Conservation (phyloP, 768 basidiomycete genomes). For the Xerocomellus chrysenteron region DNA sequence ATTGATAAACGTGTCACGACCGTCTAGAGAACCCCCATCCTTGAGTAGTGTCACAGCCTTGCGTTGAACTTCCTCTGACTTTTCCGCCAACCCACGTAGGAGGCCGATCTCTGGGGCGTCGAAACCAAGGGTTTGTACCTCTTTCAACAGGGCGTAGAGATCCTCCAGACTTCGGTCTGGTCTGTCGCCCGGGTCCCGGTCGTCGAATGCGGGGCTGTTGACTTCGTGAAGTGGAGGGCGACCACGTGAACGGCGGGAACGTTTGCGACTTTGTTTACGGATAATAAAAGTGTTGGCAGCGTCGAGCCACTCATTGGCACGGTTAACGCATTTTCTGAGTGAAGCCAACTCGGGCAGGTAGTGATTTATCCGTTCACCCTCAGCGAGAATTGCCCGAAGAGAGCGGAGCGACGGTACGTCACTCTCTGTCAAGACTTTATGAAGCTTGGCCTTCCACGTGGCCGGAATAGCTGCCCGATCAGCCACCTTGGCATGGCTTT, state of each 20-base stretch:
- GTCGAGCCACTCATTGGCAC: constrained; percentile 89
- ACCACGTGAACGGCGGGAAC: constrained; percentile 62
- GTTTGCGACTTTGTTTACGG: constrained; percentile 78
- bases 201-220: constrained; percentile 33
- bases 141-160: constrained; percentile 62
- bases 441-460: constrained; percentile 72
- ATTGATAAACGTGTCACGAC: constrained; percentile 57
- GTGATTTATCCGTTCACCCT: constrained; percentile 85
- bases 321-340: constrained; percentile 75
- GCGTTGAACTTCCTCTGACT: constrained; percentile 62
- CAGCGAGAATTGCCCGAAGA: constrained; percentile 78
- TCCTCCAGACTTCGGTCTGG: constrained; percentile 73
- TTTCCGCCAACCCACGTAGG: constrained; percentile 53
- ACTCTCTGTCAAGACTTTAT: constrained; percentile 63
- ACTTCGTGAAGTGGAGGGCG: constrained; percentile 47
- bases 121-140: constrained; percentile 81
- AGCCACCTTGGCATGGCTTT: constrained; percentile 61
- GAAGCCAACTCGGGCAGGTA: constrained; percentile 66
- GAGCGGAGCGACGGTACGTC: constrained; percentile 72
- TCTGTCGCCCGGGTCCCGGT: constrained; percentile 59
- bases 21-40: constrained; percentile 39
- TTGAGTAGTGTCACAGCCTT: constrained; percentile 55
- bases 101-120: constrained; percentile 72
- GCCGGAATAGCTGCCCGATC: constrained; percentile 73
- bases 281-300: constrained; percentile 74